Evolutionary conservation across 257 asterid species (phyloP), one percentile per base, ranked within the genome.

Genomic region (Solanum bulbocastanum): DNA sequence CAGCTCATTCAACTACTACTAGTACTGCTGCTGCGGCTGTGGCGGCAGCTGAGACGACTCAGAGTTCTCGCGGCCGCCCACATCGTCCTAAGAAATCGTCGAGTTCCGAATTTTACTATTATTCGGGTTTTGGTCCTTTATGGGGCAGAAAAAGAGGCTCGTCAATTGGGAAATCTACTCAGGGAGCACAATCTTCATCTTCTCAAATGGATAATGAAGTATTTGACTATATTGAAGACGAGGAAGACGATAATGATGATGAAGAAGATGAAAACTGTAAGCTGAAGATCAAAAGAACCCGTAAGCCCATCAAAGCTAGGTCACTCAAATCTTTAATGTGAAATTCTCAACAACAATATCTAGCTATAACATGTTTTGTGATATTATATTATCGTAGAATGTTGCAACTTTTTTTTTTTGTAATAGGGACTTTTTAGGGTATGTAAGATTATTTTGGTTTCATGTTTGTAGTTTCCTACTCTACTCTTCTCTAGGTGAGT

Each of bases 251-350:
- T 5, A 92, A 92, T 0, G 90, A 89, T 36, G 92, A 92, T 0
- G 92, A 89, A 1, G 37, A 25, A 25, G 62, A 16, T 74, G 89
- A 91, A 0, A 92, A 89, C 2, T 73, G 84, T 10, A 49, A 52
- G n/a, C 11, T 16, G 8, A 66, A 25, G 90, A 94, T 83, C 91
- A 91, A 0, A 73, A 92, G 96, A 88, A 87, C 87, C 10, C 91
- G 98, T 10, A 96, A 95, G 91, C 98, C 92, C 79, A 90, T 96
- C 37, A 94, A 95, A 87, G 98, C 98, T 7, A 91, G 98, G 89
- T 95, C 98, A 23, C 90, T 96, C 2, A 94, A 96, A 87, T 96
- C 99, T 13, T 89, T 96, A 5, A 94, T 96, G 98, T 96, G 89
- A 93, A 69, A 52, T 44, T 36, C 22, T 39, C 33, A 40, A 25